phyloP scores from a whole-genome alignment of 768 basidiomycete species.

The Rhizopogon vinicolor region DNA sequence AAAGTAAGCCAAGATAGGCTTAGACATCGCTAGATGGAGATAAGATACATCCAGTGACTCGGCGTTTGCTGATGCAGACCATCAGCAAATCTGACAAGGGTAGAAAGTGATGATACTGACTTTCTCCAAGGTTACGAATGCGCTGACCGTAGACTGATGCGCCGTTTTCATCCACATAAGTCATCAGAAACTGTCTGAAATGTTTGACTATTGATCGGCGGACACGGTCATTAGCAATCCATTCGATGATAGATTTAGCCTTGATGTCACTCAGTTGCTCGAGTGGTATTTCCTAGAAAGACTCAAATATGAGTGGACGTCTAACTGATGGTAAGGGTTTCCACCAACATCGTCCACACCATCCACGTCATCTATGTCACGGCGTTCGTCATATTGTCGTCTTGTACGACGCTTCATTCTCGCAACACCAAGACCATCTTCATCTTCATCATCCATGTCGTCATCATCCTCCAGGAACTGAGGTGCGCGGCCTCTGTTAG shows the following conservation, averaged over 20 bases:
- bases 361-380: slow-evolving; percentile 87
- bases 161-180: slow-evolving; percentile 89
- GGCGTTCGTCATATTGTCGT: slow-evolving; percentile 90
- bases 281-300: slow-evolving; percentile 77
- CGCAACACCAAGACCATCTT: slow-evolving; percentile 57
- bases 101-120: slow-evolving; percentile 40
- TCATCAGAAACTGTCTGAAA: slow-evolving; percentile 94
- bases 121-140: slow-evolving; percentile 92
- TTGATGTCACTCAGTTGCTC: slow-evolving; percentile 98
- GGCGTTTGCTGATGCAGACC: slow-evolving; percentile 65
- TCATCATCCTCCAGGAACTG: slow-evolving; percentile 85
- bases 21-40: slow-evolving; percentile 87
- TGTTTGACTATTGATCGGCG: slow-evolving; percentile 86
- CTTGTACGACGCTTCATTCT: slow-evolving; percentile 81
- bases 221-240: slow-evolving; percentile 93
- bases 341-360: slow-evolving; percentile 76
- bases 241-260: slow-evolving; percentile 94
- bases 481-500: slow-evolving; percentile 76
- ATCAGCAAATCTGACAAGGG: slow-evolving; percentile 9
- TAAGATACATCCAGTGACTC: slow-evolving; percentile 98
- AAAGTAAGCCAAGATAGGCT: slow-evolving; percentile 96
- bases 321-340: neutral
- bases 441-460: slow-evolving; percentile 74
- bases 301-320: slow-evolving; percentile 11
- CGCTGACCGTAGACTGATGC: slow-evolving; percentile 92